A percentile compares a stretch with the other conserved stretches of the same genome.
Conservation (phyloP, 495 filamentous ascomycete genomes). For the Hypoxylon intermedium region DNA sequence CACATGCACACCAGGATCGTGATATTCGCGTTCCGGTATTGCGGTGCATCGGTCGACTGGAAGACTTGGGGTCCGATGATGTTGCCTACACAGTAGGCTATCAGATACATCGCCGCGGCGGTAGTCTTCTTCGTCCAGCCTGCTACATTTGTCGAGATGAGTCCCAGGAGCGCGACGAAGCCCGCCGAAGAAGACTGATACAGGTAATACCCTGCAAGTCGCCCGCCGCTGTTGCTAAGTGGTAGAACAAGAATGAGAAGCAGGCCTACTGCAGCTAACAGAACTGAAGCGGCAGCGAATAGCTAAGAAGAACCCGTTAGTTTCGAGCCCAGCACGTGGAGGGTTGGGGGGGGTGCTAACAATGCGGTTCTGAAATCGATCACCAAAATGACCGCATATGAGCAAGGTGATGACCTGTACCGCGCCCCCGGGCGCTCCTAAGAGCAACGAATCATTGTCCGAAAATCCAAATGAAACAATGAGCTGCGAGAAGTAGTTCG, state of each 20-base stretch:
- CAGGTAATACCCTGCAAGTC: constrained; percentile 70
- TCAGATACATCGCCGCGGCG: constrained; percentile 72
- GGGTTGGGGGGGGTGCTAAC: constrained; percentile 21
- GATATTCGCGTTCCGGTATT: constrained; percentile 72
- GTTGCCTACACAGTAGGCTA: constrained; percentile 69
- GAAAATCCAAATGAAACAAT: constrained; percentile 67
- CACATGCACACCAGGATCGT: constrained; percentile 70
- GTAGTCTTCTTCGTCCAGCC: constrained; percentile 81
- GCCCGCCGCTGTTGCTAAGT: constrained; percentile 61
- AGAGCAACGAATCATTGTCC: constrained; percentile 66
- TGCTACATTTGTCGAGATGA: constrained; percentile 71
- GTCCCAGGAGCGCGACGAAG: constrained; percentile 63
- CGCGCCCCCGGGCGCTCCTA: constrained; percentile 70
- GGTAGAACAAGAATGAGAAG: constrained; percentile 71
- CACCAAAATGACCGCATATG: constrained; percentile 65
- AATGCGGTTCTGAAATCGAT: constrained; percentile 63
- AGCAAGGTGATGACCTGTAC: constrained; percentile 70
- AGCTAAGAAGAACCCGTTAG: constrained; percentile 23
- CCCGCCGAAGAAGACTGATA: constrained; percentile 65
- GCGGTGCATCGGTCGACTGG: constrained; percentile 54
- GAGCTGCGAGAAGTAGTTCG: constrained; percentile 75
- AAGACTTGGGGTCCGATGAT: constrained; percentile 52
- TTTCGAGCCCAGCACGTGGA: background rate
- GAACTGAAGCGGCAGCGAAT: constrained; percentile 49
- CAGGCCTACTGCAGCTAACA: constrained; percentile 62